Evolutionary conservation across 495 filamentous ascomycete genomes (phyloP), one percentile per base, ranked within the genome.

Genomic region (Cryomyces minteri): DNA sequence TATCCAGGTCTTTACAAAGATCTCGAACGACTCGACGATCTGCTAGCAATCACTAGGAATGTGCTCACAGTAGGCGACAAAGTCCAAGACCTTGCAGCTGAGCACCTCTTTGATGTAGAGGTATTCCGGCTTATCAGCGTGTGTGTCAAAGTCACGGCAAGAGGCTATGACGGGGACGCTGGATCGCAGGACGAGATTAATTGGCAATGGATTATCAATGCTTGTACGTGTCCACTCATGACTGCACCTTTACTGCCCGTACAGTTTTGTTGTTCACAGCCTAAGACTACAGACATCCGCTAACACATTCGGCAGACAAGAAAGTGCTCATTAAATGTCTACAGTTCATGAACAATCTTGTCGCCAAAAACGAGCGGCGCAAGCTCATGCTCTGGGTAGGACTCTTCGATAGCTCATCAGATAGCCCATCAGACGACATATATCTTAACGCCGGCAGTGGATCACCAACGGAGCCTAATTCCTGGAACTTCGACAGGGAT

Each of bases 321-420:
- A 88, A 87, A 55, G 70, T 93, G 4, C 68, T 95, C 30, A 86
- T 93, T 25, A 90, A 83, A 0, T 82, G 81, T 43, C 70, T 95
- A 9, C 88, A 95, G 60, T 85, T 88, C 56, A 73, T 88, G 30
- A 86, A 94, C 56, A 95, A 95, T 54, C 81, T 88, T 61, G 82
- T 87, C 30, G 83, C 85, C 63, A 81, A 84, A 51, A 93, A 95
- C 46, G 87, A 95, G 60, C 72, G 82, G 31, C 80, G 84, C 44
- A 94, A 95, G 64, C 80, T 93, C 67, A 70, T 83, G 4, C 79
- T 95, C 30, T 95, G 87, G 87, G 68, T 85, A 37, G 81, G 84
- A 54, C 67, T 95, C 1, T 88, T 88, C 54, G 81, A 83, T 56
- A 57, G 49, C 38, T 43, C 54, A 29, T 41, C 50, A 11, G 55